Conservation (phyloP, 2,329 filamentous ascomycete genomes). For the Monilinia vaccinii-corymbosi region DNA sequence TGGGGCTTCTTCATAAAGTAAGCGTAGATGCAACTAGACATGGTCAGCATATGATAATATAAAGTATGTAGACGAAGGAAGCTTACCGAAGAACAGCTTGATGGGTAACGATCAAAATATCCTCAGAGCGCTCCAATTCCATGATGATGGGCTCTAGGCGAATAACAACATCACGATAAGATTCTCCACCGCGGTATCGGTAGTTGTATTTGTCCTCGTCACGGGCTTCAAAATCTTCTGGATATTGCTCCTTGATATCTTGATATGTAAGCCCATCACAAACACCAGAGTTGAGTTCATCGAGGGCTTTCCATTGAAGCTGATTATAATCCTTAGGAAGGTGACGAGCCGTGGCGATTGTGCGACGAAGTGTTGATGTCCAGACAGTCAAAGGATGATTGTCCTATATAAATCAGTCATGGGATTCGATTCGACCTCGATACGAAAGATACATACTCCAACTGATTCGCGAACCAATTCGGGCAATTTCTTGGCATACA, state of each 20-base stretch:
- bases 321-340: slow-evolving; percentile 80
- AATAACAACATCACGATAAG: slow-evolving; percentile 92
- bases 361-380: slow-evolving; percentile 71
- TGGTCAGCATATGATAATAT: neutral
- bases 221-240: slow-evolving; percentile 88
- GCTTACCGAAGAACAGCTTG: slow-evolving; percentile 68
- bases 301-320: slow-evolving; percentile 95
- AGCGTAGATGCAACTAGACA: slow-evolving; percentile 70
- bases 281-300: slow-evolving; percentile 92
- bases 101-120: slow-evolving; percentile 96
- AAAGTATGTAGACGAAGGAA: neutral
- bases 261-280: slow-evolving; percentile 86
- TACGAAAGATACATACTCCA: slow-evolving; percentile 50
- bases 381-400: slow-evolving; percentile 57
- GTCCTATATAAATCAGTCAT: slow-evolving; percentile 34
- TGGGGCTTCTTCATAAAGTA: slow-evolving; percentile 99
- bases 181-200: slow-evolving; percentile 92
- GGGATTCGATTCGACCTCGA: neutral
- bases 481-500: slow-evolving; percentile 78
- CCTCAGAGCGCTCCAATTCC: slow-evolving; percentile 92
- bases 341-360: slow-evolving; percentile 82
- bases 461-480: slow-evolving; percentile 78
- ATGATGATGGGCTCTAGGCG: slow-evolving; percentile 98
- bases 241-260: slow-evolving; percentile 83
- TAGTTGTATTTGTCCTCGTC: slow-evolving; percentile 99